Conservation (phyloP, 2,329 filamentous ascomycete genomes). For the Fusarium temperatum region DNA sequence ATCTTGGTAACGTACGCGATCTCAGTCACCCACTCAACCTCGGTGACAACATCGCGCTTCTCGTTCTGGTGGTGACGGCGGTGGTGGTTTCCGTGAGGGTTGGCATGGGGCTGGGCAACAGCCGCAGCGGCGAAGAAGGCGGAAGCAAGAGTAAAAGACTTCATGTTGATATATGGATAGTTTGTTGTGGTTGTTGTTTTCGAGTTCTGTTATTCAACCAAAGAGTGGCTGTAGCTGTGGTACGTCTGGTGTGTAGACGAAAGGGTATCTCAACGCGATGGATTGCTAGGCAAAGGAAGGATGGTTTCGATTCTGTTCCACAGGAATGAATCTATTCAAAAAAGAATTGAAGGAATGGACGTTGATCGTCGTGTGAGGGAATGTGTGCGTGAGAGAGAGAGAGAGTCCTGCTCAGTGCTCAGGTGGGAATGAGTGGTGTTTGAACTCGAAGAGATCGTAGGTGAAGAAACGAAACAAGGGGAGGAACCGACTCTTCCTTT, state of each 20-base stretch:
- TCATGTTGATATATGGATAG: conserved; percentile 49
- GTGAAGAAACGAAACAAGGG: conserved; percentile 38
- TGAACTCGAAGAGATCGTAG: conserved; percentile 40
- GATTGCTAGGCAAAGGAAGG: conserved; percentile 29
- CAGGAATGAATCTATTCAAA: conserved; percentile 41
- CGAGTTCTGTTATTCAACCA: conserved; percentile 31
- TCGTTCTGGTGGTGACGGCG: conserved; percentile 51
- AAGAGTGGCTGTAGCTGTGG: conserved; percentile 35
- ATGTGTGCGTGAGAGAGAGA: conserved; percentile 38
- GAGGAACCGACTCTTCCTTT: conserved; percentile 39
- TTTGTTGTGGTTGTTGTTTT: conserved; percentile 23
- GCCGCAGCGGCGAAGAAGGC: conserved; percentile 52
- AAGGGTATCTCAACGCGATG: conserved; percentile 40
- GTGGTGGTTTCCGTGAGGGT: conserved; percentile 48
- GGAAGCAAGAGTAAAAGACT: conserved; percentile 48
- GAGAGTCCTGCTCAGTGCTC: conserved; percentile 42
- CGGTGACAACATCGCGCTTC: conserved; percentile 55
- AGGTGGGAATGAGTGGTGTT: conserved; percentile 42
- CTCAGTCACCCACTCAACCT: conserved; percentile 62
- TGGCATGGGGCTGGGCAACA: conserved; percentile 58
- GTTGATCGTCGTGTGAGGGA: conserved; percentile 38
- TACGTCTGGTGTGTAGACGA: conserved; percentile 26
- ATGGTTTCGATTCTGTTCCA: conserved; percentile 40
- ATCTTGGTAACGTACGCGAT: conserved; percentile 57
- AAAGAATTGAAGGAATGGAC: conserved; percentile 38